A percentile compares a stretch with the other conserved stretches of the same genome.
These are phyloP conservation scores for Neurospora sp. DNA, from an alignment of 495 filamentous ascomycete species.

Conservation along the genomic window DNA sequence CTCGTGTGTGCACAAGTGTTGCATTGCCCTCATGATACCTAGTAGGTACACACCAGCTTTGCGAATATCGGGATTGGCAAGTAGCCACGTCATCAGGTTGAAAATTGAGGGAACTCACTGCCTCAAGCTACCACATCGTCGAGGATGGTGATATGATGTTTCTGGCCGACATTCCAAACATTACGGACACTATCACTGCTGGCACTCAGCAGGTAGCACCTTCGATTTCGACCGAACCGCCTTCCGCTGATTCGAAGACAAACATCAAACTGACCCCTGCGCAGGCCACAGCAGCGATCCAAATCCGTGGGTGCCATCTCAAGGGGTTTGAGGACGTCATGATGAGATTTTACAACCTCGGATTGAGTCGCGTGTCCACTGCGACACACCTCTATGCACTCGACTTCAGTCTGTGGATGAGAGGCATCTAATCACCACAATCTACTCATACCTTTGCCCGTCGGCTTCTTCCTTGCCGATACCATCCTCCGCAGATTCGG, in stretches of 20 bases:
- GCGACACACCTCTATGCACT: neutral
- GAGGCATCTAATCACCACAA: too few species aligned
- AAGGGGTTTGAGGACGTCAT: neutral
- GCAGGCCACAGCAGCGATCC: too few species aligned
- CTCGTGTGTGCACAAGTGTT: neutral
- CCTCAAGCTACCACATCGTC: too few species aligned
- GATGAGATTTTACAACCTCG: neutral
- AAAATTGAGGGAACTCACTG: neutral
- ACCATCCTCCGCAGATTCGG: too few species aligned
- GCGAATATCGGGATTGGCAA: neutral
- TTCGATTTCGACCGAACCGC: too few species aligned
- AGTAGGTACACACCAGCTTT: neutral
- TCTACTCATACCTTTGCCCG: too few species aligned
- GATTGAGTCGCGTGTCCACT: neutral
- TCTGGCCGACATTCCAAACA: too few species aligned
- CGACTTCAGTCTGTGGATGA: neutral
- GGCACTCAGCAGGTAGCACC: too few species aligned
- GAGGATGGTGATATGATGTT: neutral
- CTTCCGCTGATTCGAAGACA: too few species aligned
- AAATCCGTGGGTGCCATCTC: neutral
- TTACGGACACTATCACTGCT: too few species aligned
- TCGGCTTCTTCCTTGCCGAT: too few species aligned
- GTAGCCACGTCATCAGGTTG: neutral
- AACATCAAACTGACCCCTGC: too few species aligned
- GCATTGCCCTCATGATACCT: neutral